Evolutionary conservation across 1,284 basidiomycete species (phyloP).

Genomic region (Ganoderma lucidum): DNA sequence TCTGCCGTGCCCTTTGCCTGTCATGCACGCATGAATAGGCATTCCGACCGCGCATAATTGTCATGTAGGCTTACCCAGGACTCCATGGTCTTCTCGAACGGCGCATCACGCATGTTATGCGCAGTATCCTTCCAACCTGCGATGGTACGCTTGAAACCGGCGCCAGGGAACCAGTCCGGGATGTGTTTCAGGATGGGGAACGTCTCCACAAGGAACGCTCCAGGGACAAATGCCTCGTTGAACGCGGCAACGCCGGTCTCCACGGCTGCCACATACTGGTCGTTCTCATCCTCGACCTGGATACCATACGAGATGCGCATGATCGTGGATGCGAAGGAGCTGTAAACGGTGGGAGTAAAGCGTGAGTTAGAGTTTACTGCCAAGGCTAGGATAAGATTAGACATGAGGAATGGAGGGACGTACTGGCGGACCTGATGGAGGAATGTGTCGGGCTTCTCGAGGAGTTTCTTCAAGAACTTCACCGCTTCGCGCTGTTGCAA

Average conservation of each 20-base stretch:
- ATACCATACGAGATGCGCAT: conserved; percentile 16
- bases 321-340: conserved; percentile 14
- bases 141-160: conserved; percentile 9
- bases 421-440: conserved; percentile 19
- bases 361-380: not conserved
- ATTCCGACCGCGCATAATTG: too few species aligned
- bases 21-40: not conserved
- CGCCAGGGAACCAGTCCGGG: conserved; percentile 9
- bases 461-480: conserved; percentile 12
- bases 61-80: conserved; percentile 2
- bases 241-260: not conserved
- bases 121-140: not conserved
- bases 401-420: conserved; percentile 1
- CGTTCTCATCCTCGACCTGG: conserved; percentile 10
- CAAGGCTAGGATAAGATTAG: not conserved
- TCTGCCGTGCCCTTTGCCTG: conserved; percentile 22
- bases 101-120: conserved; percentile 6
- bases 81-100: conserved; percentile 13
- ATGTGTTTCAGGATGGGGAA: conserved; percentile 8
- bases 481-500: conserved; percentile 15
- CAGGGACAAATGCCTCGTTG: conserved; percentile 9
- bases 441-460: conserved; percentile 14
- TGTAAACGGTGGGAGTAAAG: not conserved
- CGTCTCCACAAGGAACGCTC: conserved; percentile 13
- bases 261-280: conserved; percentile 9